A percentile compares a stretch with the other conserved stretches of the same genome.
These are phyloP conservation scores for Cephalotrichum gorgonifer DNA, from an alignment of 2,329 filamentous ascomycete genomes.

Conservation along the genomic window DNA sequence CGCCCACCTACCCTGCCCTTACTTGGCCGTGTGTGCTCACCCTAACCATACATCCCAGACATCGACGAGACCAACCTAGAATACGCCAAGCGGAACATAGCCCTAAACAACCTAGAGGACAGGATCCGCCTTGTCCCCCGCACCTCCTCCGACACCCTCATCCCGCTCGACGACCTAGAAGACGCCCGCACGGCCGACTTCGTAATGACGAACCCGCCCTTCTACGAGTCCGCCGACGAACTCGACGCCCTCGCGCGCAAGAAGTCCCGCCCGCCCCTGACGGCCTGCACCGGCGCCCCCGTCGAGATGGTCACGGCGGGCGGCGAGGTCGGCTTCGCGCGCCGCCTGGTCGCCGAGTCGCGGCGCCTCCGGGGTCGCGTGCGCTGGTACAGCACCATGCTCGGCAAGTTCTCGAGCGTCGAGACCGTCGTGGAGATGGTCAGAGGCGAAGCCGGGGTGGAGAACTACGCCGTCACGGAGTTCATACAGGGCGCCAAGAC, in stretches of 20 bases:
- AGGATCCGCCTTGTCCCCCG: constrained; percentile 56
- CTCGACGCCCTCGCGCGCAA: constrained; percentile 52
- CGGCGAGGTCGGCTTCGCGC: constrained; percentile 68
- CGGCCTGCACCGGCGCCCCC: constrained; percentile 65
- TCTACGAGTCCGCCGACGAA: constrained; percentile 68
- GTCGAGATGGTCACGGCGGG: constrained; percentile 79
- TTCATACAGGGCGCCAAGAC: constrained; percentile 73
- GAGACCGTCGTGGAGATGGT: constrained; percentile 51
- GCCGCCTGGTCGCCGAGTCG: constrained; percentile 61
- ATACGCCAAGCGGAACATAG: constrained; percentile 58
- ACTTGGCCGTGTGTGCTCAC: neutral
- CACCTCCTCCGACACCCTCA: constrained; percentile 37
- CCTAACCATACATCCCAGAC: constrained; percentile 33
- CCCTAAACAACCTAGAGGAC: constrained; percentile 50
- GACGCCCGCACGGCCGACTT: constrained; percentile 55
- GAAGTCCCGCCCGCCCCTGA: constrained; percentile 60
- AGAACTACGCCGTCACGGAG: constrained; percentile 74
- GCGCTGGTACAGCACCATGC: constrained; percentile 85
- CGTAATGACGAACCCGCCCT: constrained; percentile 89
- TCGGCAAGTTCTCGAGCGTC: constrained; percentile 68
- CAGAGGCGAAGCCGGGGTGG: constrained; percentile 39
- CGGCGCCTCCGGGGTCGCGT: constrained; percentile 47
- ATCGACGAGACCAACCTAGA: constrained; percentile 61
- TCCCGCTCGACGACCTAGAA: constrained; percentile 48
- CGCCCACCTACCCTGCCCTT: neutral